phyloP scores from a whole-genome alignment of 2,329 filamentous ascomycete species.

The Ceratocystis cacaofunesta region DNA sequence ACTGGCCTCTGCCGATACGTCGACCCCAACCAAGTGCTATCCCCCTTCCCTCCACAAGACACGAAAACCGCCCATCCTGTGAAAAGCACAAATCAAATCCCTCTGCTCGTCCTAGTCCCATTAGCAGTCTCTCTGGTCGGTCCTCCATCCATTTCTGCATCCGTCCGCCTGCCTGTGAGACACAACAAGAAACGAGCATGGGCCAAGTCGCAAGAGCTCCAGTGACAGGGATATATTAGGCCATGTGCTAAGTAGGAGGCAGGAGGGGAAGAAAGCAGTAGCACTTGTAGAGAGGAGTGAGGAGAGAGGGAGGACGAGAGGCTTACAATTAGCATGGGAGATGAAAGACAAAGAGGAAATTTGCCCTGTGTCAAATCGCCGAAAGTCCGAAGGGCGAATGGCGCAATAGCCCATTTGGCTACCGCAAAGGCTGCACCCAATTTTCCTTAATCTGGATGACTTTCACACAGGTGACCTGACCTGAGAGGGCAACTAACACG shows the following conservation, averaged over 20 bases:
- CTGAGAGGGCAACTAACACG: constrained; percentile 13
- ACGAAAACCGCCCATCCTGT: neutral
- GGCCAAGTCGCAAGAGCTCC: neutral
- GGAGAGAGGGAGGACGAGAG: neutral
- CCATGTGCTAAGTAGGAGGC: neutral
- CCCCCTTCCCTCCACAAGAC: neutral
- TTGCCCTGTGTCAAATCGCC: constrained; percentile 13
- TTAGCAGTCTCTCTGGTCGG: neutral
- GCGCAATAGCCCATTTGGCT: neutral
- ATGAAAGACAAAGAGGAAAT: constrained; percentile 2
- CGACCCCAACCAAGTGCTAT: neutral
- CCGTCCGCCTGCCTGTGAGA: constrained; percentile 2
- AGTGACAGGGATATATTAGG: neutral
- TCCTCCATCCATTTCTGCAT: neutral
- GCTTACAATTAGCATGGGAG: neutral
- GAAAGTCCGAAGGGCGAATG: constrained; percentile 7
- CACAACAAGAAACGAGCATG: constrained; percentile 3
- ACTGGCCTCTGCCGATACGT: no score
- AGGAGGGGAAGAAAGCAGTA: neutral
- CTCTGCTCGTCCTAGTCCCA: neutral
- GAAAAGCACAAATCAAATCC: neutral
- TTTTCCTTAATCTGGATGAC: neutral
- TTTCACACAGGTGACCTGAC: constrained; percentile 10
- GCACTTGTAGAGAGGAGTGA: no score
- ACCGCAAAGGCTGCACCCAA: neutral